Percentiles rank a stretch among this genome's conserved stretches.
Conservation (phyloP, 1,139 yeast species). For the Diutina ranongensis region DNA sequence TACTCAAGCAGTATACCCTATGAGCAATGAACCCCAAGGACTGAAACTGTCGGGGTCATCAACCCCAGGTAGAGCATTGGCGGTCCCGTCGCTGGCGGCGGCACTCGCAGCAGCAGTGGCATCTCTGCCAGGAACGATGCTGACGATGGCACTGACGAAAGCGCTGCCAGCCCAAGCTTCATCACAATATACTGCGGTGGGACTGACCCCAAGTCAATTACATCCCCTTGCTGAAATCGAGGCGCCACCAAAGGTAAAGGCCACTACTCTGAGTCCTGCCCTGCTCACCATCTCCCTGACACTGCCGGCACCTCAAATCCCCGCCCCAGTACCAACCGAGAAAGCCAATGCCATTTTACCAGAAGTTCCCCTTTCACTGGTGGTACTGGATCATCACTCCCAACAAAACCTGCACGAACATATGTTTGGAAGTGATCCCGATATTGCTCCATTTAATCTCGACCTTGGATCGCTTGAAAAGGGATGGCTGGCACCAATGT, state of each 20-base stretch:
- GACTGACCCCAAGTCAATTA: constrained; percentile 4
- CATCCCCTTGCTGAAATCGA: background rate
- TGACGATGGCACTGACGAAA: background rate
- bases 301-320: background rate
- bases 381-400: background rate
- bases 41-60: background rate
- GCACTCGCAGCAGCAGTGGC: constrained; percentile 6
- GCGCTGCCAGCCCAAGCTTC: background rate
- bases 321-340: background rate
- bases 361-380: background rate
- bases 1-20: background rate
- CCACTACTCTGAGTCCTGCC: background rate
- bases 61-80: background rate
- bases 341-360: background rate
- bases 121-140: background rate
- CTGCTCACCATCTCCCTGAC: background rate
- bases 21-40: background rate
- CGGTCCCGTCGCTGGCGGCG: constrained; percentile 3
- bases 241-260: background rate
- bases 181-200: background rate
- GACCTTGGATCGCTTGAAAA: background rate
- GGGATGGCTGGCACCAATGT: background rate
- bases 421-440: background rate
- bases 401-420: background rate
- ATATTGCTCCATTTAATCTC: background rate